A percentile compares a stretch with the other conserved stretches of the same genome.
Evolutionary conservation across 805 yeast genomes (phyloP).

Genomic region (Dipodascus albidus): DNA sequence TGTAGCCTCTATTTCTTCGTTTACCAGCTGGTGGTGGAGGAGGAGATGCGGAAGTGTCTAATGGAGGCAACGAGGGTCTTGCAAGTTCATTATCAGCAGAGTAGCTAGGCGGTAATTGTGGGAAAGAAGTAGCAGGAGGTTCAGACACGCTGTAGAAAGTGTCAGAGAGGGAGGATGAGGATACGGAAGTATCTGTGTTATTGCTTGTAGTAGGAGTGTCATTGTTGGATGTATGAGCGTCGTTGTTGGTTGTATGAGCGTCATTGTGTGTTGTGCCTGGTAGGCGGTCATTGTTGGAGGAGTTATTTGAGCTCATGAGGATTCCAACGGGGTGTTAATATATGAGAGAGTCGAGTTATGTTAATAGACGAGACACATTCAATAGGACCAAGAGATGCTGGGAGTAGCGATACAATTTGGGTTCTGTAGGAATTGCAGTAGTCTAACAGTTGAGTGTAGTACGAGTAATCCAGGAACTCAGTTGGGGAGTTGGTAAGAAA

Average conservation of each 20-base stretch:
- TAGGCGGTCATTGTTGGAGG: no score
- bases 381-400: no score
- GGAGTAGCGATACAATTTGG: no score
- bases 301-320: no score
- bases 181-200: neutral
- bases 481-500: neutral
- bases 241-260: no score
- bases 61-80: neutral
- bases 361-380: no score
- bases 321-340: no score
- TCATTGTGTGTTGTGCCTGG: no score
- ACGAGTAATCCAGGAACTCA: no score
- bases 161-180: neutral
- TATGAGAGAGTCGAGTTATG: no score
- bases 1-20: conserved; percentile 39
- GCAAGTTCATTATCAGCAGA: neutral
- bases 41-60: neutral
- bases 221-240: neutral
- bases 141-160: neutral
- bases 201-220: neutral
- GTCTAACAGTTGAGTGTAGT: no score
- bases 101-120: neutral
- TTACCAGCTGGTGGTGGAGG: neutral
- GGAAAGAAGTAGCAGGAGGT: neutral
- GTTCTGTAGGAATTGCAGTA: no score